Evolutionary conservation across 2,329 filamentous ascomycete genomes (phyloP).

Genomic region (Ceratocystis variospora): DNA sequence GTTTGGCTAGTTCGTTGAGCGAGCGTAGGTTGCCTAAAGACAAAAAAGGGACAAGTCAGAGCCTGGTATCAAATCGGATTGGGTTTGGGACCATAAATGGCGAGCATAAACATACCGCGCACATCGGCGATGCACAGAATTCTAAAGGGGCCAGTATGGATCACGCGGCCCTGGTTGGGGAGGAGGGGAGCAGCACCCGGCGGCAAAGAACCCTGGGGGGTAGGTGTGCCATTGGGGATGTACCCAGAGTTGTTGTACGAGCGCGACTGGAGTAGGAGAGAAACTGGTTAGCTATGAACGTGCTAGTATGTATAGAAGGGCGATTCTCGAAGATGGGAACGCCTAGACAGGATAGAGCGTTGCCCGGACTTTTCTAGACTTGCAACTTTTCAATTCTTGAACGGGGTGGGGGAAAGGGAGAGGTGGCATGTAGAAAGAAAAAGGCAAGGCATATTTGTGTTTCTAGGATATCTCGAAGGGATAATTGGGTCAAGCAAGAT

Average conservation of each 20-base stretch:
- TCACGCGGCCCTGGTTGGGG: constrained; percentile 52
- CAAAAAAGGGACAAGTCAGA: background rate
- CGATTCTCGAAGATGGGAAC: background rate
- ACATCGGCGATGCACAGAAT: constrained; percentile 60
- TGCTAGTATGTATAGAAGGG: background rate
- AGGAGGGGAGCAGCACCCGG: constrained; percentile 50
- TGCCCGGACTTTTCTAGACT: constrained; percentile 18
- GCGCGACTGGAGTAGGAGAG: constrained; percentile 27
- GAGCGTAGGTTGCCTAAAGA: constrained; percentile 76
- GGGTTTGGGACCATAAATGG: background rate
- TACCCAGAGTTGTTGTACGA: constrained; percentile 41
- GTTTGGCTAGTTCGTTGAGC: constrained; percentile 88
- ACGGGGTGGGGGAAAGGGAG: background rate
- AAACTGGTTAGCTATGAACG: constrained; percentile 21
- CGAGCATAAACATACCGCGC: constrained; percentile 39
- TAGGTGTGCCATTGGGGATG: constrained; percentile 47
- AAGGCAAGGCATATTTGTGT: constrained; percentile 5
- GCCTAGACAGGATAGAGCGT: constrained; percentile 10
- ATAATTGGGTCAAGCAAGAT: background rate
- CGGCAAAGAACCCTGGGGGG: constrained; percentile 25
- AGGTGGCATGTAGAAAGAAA: constrained; percentile 7
- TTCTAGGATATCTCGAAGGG: background rate
- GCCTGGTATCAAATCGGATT: constrained; percentile 19
- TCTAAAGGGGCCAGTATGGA: constrained; percentile 51
- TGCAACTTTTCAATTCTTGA: constrained; percentile 7